Percentiles rank a stretch among this genome's conserved stretches.
Conservation (phyloP, 2,329 filamentous ascomycete species). For the Nemania sp. region DNA sequence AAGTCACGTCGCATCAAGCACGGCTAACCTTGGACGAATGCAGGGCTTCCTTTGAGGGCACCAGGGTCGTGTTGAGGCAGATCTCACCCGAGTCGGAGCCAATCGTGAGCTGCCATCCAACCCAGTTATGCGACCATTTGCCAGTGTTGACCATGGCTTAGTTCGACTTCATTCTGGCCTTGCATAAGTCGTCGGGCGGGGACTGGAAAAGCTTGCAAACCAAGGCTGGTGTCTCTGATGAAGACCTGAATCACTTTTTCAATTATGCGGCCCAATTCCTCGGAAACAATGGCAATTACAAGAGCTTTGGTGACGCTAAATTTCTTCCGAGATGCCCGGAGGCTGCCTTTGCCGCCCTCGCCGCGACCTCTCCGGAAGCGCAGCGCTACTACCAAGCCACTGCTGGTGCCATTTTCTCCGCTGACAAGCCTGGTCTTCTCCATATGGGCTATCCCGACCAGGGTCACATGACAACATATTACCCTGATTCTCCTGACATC, state of each 20-base stretch:
- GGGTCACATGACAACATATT: constrained; percentile 81
- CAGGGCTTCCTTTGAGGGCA: constrained; percentile 77
- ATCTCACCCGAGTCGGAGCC: constrained; percentile 79
- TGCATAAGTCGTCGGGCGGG: constrained; percentile 68
- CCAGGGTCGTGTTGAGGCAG: constrained; percentile 77
- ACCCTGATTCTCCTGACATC: constrained; percentile 74
- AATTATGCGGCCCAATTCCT: constrained; percentile 80
- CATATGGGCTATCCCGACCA: constrained; percentile 75
- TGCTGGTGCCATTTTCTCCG: constrained; percentile 72
- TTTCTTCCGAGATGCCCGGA: constrained; percentile 74
- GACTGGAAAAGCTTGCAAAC: constrained; percentile 71
- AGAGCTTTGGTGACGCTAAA: constrained; percentile 83
- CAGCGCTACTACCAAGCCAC: constrained; percentile 68
- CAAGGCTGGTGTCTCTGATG: constrained; percentile 65
- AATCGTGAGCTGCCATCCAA: constrained; percentile 49
- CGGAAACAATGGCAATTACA: constrained; percentile 82
- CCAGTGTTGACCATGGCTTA: constrained; percentile 23
- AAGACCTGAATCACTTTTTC: constrained; percentile 69
- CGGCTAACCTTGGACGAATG: constrained; percentile 16
- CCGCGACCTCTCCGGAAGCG: constrained; percentile 62
- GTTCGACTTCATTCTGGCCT: constrained; percentile 76
- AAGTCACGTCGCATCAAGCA: constrained; percentile 14
- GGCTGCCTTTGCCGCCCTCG: constrained; percentile 66
- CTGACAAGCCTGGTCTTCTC: constrained; percentile 65
- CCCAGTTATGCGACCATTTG: constrained; percentile 4